Evolutionary conservation across 345 rosid genomes (phyloP).

Genomic region (Mercurialis annua): DNA sequence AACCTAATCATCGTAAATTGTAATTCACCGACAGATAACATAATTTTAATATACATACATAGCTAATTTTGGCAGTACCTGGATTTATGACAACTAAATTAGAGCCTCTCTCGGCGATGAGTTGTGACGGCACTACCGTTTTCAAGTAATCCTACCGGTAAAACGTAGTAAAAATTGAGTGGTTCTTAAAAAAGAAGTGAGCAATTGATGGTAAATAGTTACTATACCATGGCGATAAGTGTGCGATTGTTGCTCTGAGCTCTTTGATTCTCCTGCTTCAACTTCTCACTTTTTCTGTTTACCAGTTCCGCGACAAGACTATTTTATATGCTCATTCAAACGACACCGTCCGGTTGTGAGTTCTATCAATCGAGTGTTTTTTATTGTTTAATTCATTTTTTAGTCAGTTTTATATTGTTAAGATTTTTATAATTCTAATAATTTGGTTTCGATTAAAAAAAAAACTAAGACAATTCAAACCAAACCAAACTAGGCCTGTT

Average conservation of each 20-base stretch:
- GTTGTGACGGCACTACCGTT: conserved; percentile 85
- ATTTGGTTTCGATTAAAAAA: too few relatives aligned
- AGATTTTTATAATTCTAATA: too few relatives aligned
- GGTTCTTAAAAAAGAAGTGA: not conserved
- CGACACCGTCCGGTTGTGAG: too few relatives aligned
- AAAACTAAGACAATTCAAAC: too few relatives aligned
- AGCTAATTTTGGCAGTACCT: conserved; percentile 30
- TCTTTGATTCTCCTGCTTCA: not conserved
- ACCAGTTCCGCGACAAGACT: too few relatives aligned
- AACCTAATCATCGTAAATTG: conserved; percentile 37
- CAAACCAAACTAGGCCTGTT: too few relatives aligned
- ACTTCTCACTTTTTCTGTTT: not conserved
- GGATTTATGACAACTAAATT: conserved; percentile 84
- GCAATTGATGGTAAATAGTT: not conserved
- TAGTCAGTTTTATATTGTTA: too few relatives aligned
- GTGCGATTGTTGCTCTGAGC: not conserved
- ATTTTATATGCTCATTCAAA: too few relatives aligned
- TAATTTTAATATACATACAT: not conserved
- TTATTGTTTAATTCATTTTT: too few relatives aligned
- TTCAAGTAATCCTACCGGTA: conserved; percentile 82
- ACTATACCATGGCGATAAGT: conserved; percentile 3
- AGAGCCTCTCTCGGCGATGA: conserved; percentile 79
- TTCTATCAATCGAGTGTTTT: too few relatives aligned
- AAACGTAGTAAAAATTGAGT: not conserved
- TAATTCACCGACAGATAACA: not conserved